Evolutionary conservation across 176 grass and related monocot genomes (phyloP), one percentile per base, ranked within the genome.

Genomic region (Neostapfia colusana): DNA sequence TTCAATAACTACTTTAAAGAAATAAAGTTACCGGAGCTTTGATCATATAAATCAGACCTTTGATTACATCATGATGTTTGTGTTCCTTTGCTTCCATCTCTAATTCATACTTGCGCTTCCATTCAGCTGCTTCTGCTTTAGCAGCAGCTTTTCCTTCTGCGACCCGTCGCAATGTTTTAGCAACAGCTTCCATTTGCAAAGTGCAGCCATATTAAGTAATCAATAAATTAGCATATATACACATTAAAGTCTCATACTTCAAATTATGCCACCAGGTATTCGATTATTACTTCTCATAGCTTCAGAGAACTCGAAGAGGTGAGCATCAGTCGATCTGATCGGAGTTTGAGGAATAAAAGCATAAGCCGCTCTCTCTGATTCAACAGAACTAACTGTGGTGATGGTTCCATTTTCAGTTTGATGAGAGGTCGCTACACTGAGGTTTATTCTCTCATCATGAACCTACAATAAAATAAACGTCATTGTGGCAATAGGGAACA

Each of bases 281-380:
- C 42, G 76, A 34, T 59, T 71, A 74, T 70, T 89, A 97, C 94
- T 93, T 93, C 88, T 88, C 88, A 97, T 83, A 28, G 91, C 91
- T 80, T 91, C 88, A 20, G 94, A 90, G 80, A 97, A 97, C 67
- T 93, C 94, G 69, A 91, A 63, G 60, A 97, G 88, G 85, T 97
- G 94, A 38, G 88, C 88, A 83, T 97, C 94, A 20, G 86, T 91
- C 55, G 90, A 76, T 73, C 75, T 85, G 64, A 91, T 88, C 40
- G 90, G 94, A 45, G 85, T 85, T 70, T 88, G 80, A 55, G 89
- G 86, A 84, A 93, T 69, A 73, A 62, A 89, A 61, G 89, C 88
- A 87, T 91, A 82, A 56, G 82, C 45, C 0, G 81, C 79, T 73
- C 74, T 89, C 42, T 90, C 79, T 49, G 81, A 83, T 67, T 93